Base-by-base conservation (phyloP, 75 land plant genomes). In the Gnetum montanum region DNA sequence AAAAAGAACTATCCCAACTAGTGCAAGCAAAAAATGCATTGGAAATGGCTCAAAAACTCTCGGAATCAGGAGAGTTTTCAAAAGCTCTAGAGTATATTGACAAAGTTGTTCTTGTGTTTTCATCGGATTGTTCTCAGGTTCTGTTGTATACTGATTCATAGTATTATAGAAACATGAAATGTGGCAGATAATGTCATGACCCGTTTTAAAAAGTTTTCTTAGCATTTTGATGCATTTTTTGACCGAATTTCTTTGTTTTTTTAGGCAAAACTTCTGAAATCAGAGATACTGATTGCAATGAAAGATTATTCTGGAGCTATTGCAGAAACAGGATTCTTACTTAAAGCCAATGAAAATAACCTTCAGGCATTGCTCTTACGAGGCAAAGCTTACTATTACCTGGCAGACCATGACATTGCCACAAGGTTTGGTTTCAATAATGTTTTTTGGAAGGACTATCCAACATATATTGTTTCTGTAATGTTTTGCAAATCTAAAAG, bases 371-470 rank as follows among this genome's bases (percentile, higher is more conserved):
- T 95, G 48, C 69, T 95, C 15, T 62, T 90, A n/a, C 90, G 99
- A 47, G 99, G 99, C 0, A 83, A 88, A 51, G 99, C 88, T 20
- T 95, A 95, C 59, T 90, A 90, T 57, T 95, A 90, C 73, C 68
- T 95, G 29, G 78, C 86, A 25, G 99, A 95, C 67, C 90, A 89
- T 81, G 99, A 95, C 71, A 88, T 95, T 62, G 92, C 99, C 3
- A 52, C 66, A 48, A 90, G 92, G 99, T 93, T 54, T 53, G 43
- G 59, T 57, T 26, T 1, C n/a, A n/a, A 10, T 20, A 16, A 8
- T n/a, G 8, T 49, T 34, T 34, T 33, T 23, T 18, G 43, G 20
- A 29, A 46, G 40, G 23, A 12, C 38, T 8, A 36, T 20, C 10
- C 11, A 15, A 49, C 20, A 8, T 8, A 49, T 12, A n/a, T 49